Percentiles rank a stretch among this genome's conserved stretches.
These are phyloP conservation scores for Rhizopus arrhizus DNA, from an alignment of 371 early-diverging fungal species.

Conservation along the genomic window DNA sequence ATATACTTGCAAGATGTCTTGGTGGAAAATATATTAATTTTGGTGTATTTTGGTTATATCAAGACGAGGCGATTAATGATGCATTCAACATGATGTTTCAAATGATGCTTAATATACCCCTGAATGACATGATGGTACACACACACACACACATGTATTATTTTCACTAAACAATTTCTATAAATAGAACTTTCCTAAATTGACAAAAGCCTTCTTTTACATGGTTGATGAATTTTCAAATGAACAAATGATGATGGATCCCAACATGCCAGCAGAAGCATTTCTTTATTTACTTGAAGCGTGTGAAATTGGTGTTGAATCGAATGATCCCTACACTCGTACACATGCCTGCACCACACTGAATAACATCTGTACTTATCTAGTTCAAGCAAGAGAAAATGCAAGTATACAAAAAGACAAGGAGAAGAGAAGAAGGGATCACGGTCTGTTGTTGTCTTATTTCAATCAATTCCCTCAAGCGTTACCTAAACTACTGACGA, in stretches of 20 bases:
- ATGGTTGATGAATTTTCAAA: slow-evolving; percentile 62
- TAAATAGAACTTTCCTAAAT: slow-evolving; percentile 63
- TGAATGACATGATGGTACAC: slow-evolving; percentile 68
- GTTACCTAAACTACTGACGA: slow-evolving; percentile 58
- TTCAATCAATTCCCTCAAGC: slow-evolving; percentile 53
- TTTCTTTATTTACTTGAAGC: slow-evolving; percentile 59
- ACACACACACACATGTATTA: neutral
- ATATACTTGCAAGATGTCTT: slow-evolving; percentile 68
- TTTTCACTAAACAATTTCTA: neutral
- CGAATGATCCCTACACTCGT: slow-evolving; percentile 52
- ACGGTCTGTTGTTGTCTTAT: slow-evolving; percentile 52
- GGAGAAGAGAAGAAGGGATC: slow-evolving; percentile 4
- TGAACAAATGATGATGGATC: slow-evolving; percentile 63
- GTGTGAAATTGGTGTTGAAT: slow-evolving; percentile 54
- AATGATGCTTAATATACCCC: slow-evolving; percentile 69
- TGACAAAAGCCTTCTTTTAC: slow-evolving; percentile 56
- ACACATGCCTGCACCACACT: slow-evolving; percentile 69
- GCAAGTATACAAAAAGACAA: slow-evolving; percentile 12
- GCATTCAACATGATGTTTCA: slow-evolving; percentile 67
- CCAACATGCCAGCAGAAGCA: slow-evolving; percentile 51
- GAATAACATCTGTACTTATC: slow-evolving; percentile 69
- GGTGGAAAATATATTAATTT: slow-evolving; percentile 85
- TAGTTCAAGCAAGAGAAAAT: slow-evolving; percentile 59
- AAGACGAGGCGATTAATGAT: slow-evolving; percentile 75
- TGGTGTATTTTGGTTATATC: slow-evolving; percentile 84